Evolutionary conservation across 495 filamentous ascomycete species (phyloP).

Genomic region (Aspergillus cavernicola): DNA sequence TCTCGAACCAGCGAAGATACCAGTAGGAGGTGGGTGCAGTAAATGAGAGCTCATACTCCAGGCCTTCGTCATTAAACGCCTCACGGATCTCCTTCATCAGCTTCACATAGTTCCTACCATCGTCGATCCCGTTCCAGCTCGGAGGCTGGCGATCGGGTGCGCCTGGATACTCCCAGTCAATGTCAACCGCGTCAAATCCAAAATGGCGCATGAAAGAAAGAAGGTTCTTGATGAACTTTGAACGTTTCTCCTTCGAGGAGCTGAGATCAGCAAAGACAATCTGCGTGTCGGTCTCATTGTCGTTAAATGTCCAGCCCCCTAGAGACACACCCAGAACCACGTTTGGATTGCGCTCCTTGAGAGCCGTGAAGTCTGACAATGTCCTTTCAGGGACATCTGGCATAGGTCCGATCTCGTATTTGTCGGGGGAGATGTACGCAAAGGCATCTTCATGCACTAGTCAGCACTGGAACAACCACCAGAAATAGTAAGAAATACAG

Average conservation of each 20-base stretch:
- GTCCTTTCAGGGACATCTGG: not conserved
- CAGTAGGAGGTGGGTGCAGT: slow-evolving; percentile 7
- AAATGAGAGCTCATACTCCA: slow-evolving; percentile 1
- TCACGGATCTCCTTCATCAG: slow-evolving; percentile 15
- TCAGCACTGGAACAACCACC: slow-evolving; percentile 1
- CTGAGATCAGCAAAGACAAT: slow-evolving; percentile 18
- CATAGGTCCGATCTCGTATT: slow-evolving; percentile 5
- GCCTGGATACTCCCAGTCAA: slow-evolving; percentile 26
- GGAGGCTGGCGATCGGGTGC: slow-evolving; percentile 32
- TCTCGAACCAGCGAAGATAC: slow-evolving; percentile 46
- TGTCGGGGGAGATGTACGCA: slow-evolving; percentile 5
- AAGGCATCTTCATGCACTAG: not conserved
- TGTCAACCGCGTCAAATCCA: slow-evolving; percentile 50
- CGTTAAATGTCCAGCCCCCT: slow-evolving; percentile 13
- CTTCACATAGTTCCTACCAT: slow-evolving; percentile 37
- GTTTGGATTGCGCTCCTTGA: slow-evolving; percentile 3
- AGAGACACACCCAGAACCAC: not conserved
- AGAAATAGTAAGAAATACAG: not conserved
- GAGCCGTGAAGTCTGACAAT: not conserved
- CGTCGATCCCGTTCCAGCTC: slow-evolving; percentile 31
- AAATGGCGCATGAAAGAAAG: slow-evolving; percentile 35
- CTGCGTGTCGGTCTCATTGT: not conserved
- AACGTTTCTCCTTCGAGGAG: slow-evolving; percentile 19
- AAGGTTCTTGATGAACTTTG: slow-evolving; percentile 35
- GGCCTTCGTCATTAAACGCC: not conserved